These are phyloP conservation scores for Suillus hirtellus DNA, from an alignment of 768 basidiomycete species.

Conservation along the genomic window DNA sequence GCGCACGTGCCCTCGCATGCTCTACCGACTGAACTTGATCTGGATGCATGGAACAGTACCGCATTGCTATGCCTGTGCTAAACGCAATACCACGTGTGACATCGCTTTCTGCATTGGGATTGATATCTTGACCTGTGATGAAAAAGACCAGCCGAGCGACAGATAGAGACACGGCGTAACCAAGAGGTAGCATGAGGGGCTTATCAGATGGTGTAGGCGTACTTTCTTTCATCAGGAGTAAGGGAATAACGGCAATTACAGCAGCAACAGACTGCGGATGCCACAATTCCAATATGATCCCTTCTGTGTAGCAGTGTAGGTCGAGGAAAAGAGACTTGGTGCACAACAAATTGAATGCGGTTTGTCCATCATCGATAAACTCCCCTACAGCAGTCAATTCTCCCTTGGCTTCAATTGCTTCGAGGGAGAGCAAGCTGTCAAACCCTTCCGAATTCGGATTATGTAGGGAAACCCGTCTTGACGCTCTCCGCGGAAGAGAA, in stretches of 20 bases:
- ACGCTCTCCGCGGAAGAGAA: slow-evolving; percentile 28
- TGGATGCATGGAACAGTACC: slow-evolving; percentile 51
- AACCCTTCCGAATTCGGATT: slow-evolving; percentile 34
- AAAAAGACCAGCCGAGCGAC: slow-evolving; percentile 65
- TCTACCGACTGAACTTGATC: slow-evolving; percentile 21
- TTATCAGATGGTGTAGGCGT: slow-evolving; percentile 17
- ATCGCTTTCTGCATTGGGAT: slow-evolving; percentile 64
- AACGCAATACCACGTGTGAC: slow-evolving; percentile 70
- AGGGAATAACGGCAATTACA: slow-evolving; percentile 50
- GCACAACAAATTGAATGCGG: slow-evolving; percentile 41
- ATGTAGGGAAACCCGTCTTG: slow-evolving; percentile 35
- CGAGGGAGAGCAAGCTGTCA: slow-evolving; percentile 60
- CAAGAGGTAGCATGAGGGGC: slow-evolving; percentile 48
- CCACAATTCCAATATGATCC: slow-evolving; percentile 68
- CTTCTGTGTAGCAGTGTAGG: slow-evolving; percentile 53
- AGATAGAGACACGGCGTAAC: slow-evolving; percentile 56
- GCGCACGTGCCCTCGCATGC: slow-evolving; percentile 34
- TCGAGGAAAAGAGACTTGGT: slow-evolving; percentile 45
- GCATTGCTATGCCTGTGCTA: slow-evolving; percentile 51
- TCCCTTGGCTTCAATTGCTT: slow-evolving; percentile 51
- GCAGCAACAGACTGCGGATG: slow-evolving; percentile 56
- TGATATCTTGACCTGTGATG: slow-evolving; percentile 78
- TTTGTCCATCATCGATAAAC: slow-evolving; percentile 47
- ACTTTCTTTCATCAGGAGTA: slow-evolving; percentile 29
- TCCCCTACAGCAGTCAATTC: slow-evolving; percentile 49